Base-by-base conservation (phyloP, 257 asterid species). In the Henckelia pumila region DNA sequence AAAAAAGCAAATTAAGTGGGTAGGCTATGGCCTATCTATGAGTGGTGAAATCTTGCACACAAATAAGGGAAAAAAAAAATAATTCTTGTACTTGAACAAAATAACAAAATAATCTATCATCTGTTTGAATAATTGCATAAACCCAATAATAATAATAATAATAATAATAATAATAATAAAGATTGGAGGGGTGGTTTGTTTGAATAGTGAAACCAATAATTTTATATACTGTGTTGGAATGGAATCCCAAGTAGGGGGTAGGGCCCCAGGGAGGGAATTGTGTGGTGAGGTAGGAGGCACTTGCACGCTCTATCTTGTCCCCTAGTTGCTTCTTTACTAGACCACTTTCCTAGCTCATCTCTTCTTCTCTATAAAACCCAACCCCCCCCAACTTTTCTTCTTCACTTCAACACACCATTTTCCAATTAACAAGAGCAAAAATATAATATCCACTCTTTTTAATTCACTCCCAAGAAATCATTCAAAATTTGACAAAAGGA, bases 301-400 rank as follows among this genome's bases (percentile, higher is more conserved):
- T 83, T 72, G 72, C 89, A 81, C 83, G 63, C 70, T 72, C 74
- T 77, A 76, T 76, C 77, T 72, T 84, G 81, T 84, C 87, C 85
- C 82, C 77, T 75, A 85, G 85, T 86, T 80, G 78, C 78, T 76
- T 85, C 79, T 81, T 83, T 76, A 68, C 75, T 78, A 67, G 85
- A 89, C 89, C 95, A 81, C 5, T 2, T 69, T 72, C 22, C 75
- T 69, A 66, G 62, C 56, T 63, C 28, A 4, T 4, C 77, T 80
- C 79, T 35, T 17, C 20, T 21, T n/a, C 73, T 70, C 80, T 84
- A 85, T 80, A 88, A 73, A 59, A 72, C 61, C 52, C 63, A 76
- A 78, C 79, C 61, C n/a, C n/a, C n/a, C n/a, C n/a, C n/a, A n/a
- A n/a, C n/a, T n/a, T 52, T 50, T 35, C 29, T 67, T 40, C 19